These are phyloP conservation scores for Lasiosphaeris hirsuta DNA, from an alignment of 495 filamentous ascomycete genomes.

Conservation along the genomic window DNA sequence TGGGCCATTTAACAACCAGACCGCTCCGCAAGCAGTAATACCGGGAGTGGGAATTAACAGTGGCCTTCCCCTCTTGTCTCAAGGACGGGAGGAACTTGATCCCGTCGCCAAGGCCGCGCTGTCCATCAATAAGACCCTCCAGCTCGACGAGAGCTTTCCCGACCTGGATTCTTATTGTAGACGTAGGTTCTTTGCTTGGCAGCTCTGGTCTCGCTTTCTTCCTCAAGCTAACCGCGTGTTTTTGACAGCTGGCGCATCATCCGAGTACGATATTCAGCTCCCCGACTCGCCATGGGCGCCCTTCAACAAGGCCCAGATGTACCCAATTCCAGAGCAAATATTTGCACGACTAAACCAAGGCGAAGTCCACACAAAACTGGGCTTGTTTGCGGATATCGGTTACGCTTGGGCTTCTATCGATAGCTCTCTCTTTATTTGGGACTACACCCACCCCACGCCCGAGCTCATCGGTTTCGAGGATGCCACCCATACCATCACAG, in stretches of 20 bases:
- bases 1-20: too few species aligned
- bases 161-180: constrained; percentile 86
- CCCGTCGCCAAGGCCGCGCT: constrained; percentile 75
- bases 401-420: constrained; percentile 97
- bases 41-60: too few species aligned
- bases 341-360: constrained; percentile 86
- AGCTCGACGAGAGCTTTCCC: constrained; percentile 74
- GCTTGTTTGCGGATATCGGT: constrained; percentile 85
- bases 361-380: constrained; percentile 81
- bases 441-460: constrained; percentile 84
- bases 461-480: constrained; percentile 92
- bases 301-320: constrained; percentile 76
- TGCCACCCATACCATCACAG: constrained; percentile 76
- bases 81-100: constrained; percentile 32
- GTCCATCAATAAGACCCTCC: constrained; percentile 77
- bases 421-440: constrained; percentile 94
- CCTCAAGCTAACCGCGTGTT: constrained; percentile 8
- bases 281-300: constrained; percentile 73
- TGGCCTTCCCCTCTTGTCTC: constrained; percentile 7
- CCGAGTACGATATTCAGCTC: constrained; percentile 77
- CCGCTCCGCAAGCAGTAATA: too few species aligned
- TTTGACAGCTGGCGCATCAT: constrained; percentile 66
- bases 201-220: not conserved
- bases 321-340: constrained; percentile 82
- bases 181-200: constrained; percentile 57